These are phyloP conservation scores for Alopecurus myosuroides DNA, from an alignment of 176 grass and related monocot genomes.

Conservation along the genomic window DNA sequence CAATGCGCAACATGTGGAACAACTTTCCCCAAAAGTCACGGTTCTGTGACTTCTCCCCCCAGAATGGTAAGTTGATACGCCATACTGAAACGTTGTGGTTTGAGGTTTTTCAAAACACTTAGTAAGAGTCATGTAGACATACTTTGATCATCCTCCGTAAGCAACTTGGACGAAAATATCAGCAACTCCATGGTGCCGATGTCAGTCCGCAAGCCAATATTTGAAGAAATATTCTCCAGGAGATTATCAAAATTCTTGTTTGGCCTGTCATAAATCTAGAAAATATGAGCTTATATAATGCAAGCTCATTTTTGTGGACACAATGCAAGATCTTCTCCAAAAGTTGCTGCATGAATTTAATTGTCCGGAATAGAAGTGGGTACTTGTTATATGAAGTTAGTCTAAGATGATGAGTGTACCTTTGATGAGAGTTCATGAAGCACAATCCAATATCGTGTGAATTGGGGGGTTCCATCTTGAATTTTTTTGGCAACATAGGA, in stretches of 20 bases:
- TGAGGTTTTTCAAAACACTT: background rate
- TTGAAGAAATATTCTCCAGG: constrained; percentile 43
- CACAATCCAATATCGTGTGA: constrained; percentile 63
- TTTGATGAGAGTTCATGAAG: constrained; percentile 41
- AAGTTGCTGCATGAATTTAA: background rate
- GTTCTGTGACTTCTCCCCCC: too few relatives aligned
- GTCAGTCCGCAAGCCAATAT: constrained; percentile 41
- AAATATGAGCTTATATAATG: background rate
- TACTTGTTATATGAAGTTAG: background rate
- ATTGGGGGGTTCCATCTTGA: constrained; percentile 44
- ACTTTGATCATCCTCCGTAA: constrained; percentile 57
- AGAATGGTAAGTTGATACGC: too few relatives aligned
- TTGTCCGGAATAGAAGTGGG: background rate
- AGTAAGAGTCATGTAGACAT: constrained; percentile 12
- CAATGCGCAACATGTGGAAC: background rate
- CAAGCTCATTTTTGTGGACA: background rate
- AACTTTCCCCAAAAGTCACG: too few relatives aligned
- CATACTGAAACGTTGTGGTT: background rate
- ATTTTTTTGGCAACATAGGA: constrained; percentile 58
- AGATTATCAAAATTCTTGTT: constrained; percentile 45
- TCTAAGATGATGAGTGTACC: constrained; percentile 26
- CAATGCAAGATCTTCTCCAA: background rate
- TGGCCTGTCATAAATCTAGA: constrained; percentile 30
- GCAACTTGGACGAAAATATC: constrained; percentile 67
- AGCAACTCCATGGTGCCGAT: constrained; percentile 39